Evolutionary conservation across 2,329 filamentous ascomycete genomes (phyloP).

Genomic region (Penicillium sp.): DNA sequence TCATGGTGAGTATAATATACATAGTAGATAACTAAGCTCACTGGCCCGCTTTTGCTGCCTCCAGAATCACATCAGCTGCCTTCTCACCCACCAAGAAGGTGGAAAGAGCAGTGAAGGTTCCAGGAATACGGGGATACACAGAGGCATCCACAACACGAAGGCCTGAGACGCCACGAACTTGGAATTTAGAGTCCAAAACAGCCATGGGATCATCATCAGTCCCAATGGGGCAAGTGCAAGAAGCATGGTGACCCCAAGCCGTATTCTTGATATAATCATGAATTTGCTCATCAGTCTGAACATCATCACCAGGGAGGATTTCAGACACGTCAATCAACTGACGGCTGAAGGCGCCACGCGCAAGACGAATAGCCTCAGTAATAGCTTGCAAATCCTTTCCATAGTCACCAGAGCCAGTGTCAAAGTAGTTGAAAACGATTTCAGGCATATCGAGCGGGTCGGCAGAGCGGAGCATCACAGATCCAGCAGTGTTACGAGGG

Average conservation of each 20-base stretch:
- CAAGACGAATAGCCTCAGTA: conserved; percentile 36
- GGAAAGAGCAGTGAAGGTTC: conserved; percentile 52
- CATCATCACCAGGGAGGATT: conserved; percentile 43
- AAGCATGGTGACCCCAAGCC: conserved; percentile 59
- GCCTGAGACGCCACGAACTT: conserved; percentile 55
- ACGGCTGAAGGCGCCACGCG: conserved; percentile 48
- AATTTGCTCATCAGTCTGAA: conserved; percentile 40
- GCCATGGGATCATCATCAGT: conserved; percentile 53
- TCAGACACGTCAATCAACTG: conserved; percentile 44
- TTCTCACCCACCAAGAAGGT: conserved; percentile 61
- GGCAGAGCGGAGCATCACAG: conserved; percentile 58
- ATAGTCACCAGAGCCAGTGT: conserved; percentile 33
- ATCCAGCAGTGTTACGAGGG: conserved; percentile 61
- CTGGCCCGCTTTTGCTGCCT: background rate
- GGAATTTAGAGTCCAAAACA: conserved; percentile 57
- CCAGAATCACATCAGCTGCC: conserved; percentile 57
- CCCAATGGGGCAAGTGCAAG: conserved; percentile 57
- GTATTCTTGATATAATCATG: conserved; percentile 51
- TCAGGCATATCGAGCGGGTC: conserved; percentile 64
- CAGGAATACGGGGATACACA: conserved; percentile 57
- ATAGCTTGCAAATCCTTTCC: conserved; percentile 14
- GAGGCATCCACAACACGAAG: conserved; percentile 63
- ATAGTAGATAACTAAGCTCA: background rate
- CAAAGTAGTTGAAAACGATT: conserved; percentile 62
- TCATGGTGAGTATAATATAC: background rate